Evolutionary conservation across 2,329 filamentous ascomycete genomes (phyloP).

Genomic region (Aspergillus tubingensis): DNA sequence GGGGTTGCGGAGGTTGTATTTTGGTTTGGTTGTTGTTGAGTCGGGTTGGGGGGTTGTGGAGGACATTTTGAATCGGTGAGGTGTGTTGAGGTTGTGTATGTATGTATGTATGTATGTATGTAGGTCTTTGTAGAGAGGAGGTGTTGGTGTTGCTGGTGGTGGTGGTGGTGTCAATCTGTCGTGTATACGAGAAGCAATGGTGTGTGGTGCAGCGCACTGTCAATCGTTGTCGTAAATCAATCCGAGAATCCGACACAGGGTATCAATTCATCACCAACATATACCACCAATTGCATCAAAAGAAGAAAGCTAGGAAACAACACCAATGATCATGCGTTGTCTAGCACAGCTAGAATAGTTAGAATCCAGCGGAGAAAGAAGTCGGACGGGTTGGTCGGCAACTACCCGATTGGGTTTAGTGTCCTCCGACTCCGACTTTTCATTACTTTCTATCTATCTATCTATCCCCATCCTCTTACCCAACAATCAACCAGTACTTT

Average conservation of each 20-base stretch:
- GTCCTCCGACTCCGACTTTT: conserved; percentile 10
- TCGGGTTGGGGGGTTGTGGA: background rate
- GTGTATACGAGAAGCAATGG: no score
- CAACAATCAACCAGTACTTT: background rate
- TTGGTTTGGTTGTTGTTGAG: conserved; percentile 14
- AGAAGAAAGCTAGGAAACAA: no score
- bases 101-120: background rate
- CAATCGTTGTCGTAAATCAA: no score
- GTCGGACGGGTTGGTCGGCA: background rate
- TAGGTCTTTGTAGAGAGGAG: background rate
- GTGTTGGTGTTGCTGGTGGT: background rate
- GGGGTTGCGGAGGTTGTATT: conserved; percentile 64
- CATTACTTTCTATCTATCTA: background rate
- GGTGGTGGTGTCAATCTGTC: no score
- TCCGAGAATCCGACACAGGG: no score
- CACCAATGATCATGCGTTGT: no score
- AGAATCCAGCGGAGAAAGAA: background rate
- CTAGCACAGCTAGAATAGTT: no score
- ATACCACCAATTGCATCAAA: no score
- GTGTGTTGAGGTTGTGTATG: background rate
- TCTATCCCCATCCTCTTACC: no score
- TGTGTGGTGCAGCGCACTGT: no score
- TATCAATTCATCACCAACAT: no score
- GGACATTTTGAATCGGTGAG: conserved; percentile 9
- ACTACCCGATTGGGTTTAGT: background rate